Evolutionary conservation across 225 moss, liverwort and hornwort species (phyloP), one percentile per base, ranked within the genome.

Genomic region (Marchantia polymorpha): DNA sequence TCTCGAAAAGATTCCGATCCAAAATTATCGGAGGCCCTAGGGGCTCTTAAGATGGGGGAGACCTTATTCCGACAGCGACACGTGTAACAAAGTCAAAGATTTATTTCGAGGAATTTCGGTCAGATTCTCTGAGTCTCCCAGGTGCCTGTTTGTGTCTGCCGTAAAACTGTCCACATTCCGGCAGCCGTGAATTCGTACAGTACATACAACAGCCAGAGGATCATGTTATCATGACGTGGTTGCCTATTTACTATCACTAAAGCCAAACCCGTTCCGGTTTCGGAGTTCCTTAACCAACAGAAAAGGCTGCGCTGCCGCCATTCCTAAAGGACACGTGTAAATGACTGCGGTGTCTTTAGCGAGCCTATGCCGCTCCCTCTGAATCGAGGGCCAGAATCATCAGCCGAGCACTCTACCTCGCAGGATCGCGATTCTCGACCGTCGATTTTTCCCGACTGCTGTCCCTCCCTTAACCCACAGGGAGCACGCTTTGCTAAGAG

Each of bases 231-330:
- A 72, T 72, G 71, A 72, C 71, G 71, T 69, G 69, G 31, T 72
- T 72, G 71, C 47, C 71, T 50, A 48, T 49, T 72, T 51, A 69
- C 69, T 13, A 69, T 9, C 71, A 72, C 71, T 50, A 72, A 72
- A 48, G 19, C 49, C 71, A 72, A 50, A 72, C 49, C 19, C 50
- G 71, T 22, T 48, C 47, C 6, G 71, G 47, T 49, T 49, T 72
- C 71, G 71, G 50, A 67, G 20, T 71, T 71, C 31, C 71, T 49
- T 71, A 71, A 13, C 46, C 47, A n/a, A 52, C 19, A 11, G 26
- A 75, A 59, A 76, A 39, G 75, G 75, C 58, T 59, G 75, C 58
- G 75, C 75, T 76, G 75, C 75, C 75, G 75, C 75, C 75, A 60
- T 56, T 76, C n/a, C 20, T 6, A 60, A 31, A 54, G 11, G 75